These are phyloP conservation scores for Alloteropsis semialata DNA, from an alignment of 176 grass and related monocot species.

Conservation along the genomic window DNA sequence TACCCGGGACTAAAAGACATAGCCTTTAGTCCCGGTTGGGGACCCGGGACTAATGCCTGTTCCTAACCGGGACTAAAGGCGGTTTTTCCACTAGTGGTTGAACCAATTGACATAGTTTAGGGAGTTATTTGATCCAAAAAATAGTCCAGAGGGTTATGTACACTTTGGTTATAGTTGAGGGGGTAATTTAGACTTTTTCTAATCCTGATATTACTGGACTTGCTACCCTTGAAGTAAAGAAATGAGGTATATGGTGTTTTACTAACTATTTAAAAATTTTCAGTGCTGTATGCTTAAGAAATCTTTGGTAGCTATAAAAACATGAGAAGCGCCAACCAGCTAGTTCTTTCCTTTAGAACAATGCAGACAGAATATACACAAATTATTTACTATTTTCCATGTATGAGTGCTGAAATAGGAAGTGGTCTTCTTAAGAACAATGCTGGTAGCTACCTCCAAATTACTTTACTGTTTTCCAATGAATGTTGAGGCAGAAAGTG, in stretches of 20 bases:
- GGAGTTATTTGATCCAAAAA: too few species aligned
- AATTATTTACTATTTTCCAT: not conserved
- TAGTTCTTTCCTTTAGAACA: not conserved
- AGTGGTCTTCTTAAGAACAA: not conserved
- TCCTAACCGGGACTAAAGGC: too few species aligned
- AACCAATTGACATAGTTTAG: too few species aligned
- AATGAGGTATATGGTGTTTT: conserved; percentile 24
- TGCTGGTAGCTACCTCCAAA: not conserved
- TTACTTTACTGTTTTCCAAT: not conserved
- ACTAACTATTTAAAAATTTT: not conserved
- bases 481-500: not conserved
- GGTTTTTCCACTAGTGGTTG: too few species aligned
- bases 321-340: not conserved
- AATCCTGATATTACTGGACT: conserved; percentile 73
- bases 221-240: conserved; percentile 61
- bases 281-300: not conserved
- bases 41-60: too few species aligned
- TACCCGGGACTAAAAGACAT: too few species aligned
- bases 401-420: conserved; percentile 7
- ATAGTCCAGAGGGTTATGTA: too few species aligned
- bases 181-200: too few species aligned
- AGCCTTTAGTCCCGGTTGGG: too few species aligned
- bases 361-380: not conserved
- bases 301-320: not conserved
- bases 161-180: too few species aligned